Percentiles rank a stretch among this genome's conserved stretches.
Conservation (phyloP, 306 rosid species). For the Cucurbita moschata region DNA sequence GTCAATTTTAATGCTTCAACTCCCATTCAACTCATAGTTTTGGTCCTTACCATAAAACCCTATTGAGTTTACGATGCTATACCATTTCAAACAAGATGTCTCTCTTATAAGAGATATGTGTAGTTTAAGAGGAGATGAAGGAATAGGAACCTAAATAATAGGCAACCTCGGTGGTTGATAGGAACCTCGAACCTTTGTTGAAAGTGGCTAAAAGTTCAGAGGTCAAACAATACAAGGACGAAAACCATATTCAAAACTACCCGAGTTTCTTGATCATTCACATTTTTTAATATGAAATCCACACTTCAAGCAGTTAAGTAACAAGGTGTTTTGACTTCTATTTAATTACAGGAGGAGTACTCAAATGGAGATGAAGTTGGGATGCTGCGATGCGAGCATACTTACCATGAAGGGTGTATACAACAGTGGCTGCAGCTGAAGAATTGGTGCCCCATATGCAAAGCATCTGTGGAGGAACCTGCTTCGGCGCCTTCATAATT, state of each 20-base stretch:
- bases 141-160: not conserved
- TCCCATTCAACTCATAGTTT: no score
- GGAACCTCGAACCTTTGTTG: no score
- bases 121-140: not conserved
- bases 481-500: conserved; percentile 12
- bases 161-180: no score
- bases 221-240: not conserved
- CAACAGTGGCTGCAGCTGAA: conserved; percentile 81
- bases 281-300: not conserved
- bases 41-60: no score
- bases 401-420: conserved; percentile 55
- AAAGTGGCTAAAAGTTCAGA: no score
- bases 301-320: not conserved
- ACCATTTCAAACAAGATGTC: not conserved
- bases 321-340: not conserved
- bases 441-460: conserved; percentile 99
- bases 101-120: not conserved
- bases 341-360: conserved; percentile 62
- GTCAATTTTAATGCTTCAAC: no score
- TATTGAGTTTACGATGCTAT: no score
- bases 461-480: conserved; percentile 34
- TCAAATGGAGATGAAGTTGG: conserved; percentile 62
- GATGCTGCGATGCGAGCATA: conserved; percentile 60
- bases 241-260: not conserved
- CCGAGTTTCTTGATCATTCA: not conserved